Evolutionary conservation across 2,329 filamentous ascomycete species (phyloP).

Genomic region (Xylariaceae sp.): DNA sequence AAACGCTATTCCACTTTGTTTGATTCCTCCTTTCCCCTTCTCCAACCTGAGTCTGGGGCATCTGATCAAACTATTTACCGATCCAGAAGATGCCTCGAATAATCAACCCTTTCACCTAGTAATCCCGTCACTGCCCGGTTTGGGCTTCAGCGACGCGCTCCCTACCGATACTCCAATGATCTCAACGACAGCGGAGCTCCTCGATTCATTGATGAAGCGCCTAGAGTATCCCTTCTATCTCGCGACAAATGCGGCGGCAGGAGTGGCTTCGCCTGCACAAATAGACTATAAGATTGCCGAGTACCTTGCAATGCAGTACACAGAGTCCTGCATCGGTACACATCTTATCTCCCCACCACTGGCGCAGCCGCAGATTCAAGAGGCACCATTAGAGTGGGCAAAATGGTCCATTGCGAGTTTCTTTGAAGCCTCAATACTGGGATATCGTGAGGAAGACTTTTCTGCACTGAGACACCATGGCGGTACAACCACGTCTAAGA

Average conservation of each 20-base stretch:
- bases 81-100: slow-evolving; percentile 45
- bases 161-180: slow-evolving; percentile 48
- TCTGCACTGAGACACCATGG: slow-evolving; percentile 35
- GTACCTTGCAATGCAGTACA: slow-evolving; percentile 46
- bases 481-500: slow-evolving; percentile 16
- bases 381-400: slow-evolving; percentile 47
- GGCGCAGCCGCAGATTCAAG: slow-evolving; percentile 43
- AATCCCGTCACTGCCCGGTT: slow-evolving; percentile 62
- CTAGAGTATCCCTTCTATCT: slow-evolving; percentile 60
- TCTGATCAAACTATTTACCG: slow-evolving; percentile 52
- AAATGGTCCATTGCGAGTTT: slow-evolving; percentile 55
- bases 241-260: slow-evolving; percentile 51
- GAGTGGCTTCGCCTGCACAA: slow-evolving; percentile 42
- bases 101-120: slow-evolving; percentile 63
- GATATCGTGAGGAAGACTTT: slow-evolving; percentile 55
- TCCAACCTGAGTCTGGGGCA: slow-evolving; percentile 60
- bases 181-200: slow-evolving; percentile 51
- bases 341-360: slow-evolving; percentile 61
- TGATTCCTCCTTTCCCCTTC: slow-evolving; percentile 65
- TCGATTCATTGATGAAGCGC: slow-evolving; percentile 58
- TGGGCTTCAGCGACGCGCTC: slow-evolving; percentile 66
- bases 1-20: slow-evolving; percentile 59
- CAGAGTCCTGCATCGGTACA: slow-evolving; percentile 53
- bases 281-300: slow-evolving; percentile 53
- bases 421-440: slow-evolving; percentile 50